Evolutionary conservation across 2,329 filamentous ascomycete genomes (phyloP), one percentile per base, ranked within the genome.

Genomic region (Myriosclerotinia curreyana): DNA sequence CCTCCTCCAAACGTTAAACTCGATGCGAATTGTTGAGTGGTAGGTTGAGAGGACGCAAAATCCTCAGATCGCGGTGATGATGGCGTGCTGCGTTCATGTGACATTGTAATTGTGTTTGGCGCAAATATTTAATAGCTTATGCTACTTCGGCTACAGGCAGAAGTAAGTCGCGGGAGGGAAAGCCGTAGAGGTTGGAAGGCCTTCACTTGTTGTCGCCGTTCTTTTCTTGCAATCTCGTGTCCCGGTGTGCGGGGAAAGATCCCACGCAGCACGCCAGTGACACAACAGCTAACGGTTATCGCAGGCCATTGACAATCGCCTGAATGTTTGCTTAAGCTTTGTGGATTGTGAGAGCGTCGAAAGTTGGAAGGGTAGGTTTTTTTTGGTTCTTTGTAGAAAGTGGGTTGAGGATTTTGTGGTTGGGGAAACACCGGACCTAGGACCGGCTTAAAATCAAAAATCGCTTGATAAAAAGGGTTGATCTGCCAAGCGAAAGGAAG

Each of bases 211-310:
- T 68, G 65, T 70, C 63, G 69, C 59, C 66, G 66, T 60, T 58
- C 64, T 25, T 60, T 65, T 59, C 69, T 70, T 65, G 64, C 70
- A 73, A 71, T 74, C 69, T 73, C 72, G 76, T 77, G 76, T 73
- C 79, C 75, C 80, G 79, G 80, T 80, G 80, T 83, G 82, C 82
- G 82, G 82, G 82, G 80, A 81, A 80, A 72, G 76, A 76, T 82
- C 81, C 81, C 82, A 80, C 80, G 79, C 81, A 79, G 82, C 80
- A 82, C 81, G 80, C 80, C 81, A 81, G 79, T 79, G 75, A 77
- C 76, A 77, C 77, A 73, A 71, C 71, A 75, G 70, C 79, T 84
- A 85, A 75, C 80, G 79, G 77, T 80, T 80, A 77, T 80, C 77
- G 76, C 79, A 78, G 81, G 79, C 80, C 83, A 86, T 86, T 82